These are phyloP conservation scores for Kodamaea hsintzibuensis DNA, from an alignment of 805 yeast genomes.

Conservation along the genomic window DNA sequence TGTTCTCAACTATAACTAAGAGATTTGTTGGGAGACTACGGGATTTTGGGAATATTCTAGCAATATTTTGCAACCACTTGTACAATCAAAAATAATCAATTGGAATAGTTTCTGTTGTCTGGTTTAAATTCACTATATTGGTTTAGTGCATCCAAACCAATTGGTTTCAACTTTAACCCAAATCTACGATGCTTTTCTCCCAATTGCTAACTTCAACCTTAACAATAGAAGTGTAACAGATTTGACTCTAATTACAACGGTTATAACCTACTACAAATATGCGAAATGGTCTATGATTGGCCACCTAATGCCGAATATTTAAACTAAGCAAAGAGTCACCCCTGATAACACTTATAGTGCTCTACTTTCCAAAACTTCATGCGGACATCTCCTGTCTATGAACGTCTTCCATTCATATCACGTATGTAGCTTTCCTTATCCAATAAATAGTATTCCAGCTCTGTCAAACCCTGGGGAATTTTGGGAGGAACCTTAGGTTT, in stretches of 20 bases:
- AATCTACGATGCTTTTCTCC: too few species aligned
- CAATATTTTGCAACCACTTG: not conserved
- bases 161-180: too few species aligned
- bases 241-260: too few species aligned
- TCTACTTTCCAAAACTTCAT: too few species aligned
- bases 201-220: too few species aligned
- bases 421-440: constrained; percentile 40
- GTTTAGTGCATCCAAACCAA: too few species aligned
- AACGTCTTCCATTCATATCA: constrained; percentile 40
- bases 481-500: constrained; percentile 48
- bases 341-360: not conserved
- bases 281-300: not conserved
- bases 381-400: constrained; percentile 3
- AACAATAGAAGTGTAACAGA: too few species aligned
- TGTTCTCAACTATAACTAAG: not conserved
- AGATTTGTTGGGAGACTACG: not conserved
- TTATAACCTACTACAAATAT: not conserved
- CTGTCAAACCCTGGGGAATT: constrained; percentile 43
- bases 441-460: constrained; percentile 41
- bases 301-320: not conserved
- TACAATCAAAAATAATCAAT: too few species aligned
- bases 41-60: not conserved
- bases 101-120: too few species aligned
- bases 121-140: too few species aligned
- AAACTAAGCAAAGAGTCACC: not conserved